Conservation (phyloP, 108 stramenopile genomes). For the Conticribra weissflogii region DNA sequence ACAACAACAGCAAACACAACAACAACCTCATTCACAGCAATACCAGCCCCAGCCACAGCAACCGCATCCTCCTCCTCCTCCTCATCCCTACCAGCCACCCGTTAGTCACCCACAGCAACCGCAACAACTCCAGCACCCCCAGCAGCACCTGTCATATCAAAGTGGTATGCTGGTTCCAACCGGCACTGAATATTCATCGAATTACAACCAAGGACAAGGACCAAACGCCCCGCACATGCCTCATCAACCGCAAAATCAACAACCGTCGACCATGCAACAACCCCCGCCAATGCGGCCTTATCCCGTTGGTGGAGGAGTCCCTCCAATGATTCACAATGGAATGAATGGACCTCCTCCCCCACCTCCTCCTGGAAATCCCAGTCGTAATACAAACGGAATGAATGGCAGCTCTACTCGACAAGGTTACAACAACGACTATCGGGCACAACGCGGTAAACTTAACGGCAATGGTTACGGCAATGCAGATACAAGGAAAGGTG, state of each 20-base stretch:
- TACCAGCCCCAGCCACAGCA: constrained; percentile 16
- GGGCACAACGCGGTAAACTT: neutral
- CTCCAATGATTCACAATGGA: no score
- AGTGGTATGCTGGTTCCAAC: neutral
- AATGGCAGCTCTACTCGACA: neutral
- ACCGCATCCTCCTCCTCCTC: neutral
- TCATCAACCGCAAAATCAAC: no score
- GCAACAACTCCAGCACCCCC: neutral
- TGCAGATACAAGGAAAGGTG: neutral
- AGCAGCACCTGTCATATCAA: neutral
- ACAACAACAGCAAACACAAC: no score
- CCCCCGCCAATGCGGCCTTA: no score
- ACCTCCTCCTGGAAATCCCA: neutral
- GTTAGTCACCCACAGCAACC: neutral
- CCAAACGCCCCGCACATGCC: no score
- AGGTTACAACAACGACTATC: constrained; percentile 3
- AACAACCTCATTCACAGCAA: constrained; percentile 24
- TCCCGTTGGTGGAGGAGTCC: no score
- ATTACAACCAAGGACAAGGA: neutral
- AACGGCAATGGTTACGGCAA: neutral
- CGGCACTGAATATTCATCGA: no score
- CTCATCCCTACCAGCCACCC: neutral
- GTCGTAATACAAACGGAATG: neutral
- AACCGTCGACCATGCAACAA: no score
- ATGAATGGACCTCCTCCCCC: no score